Evolutionary conservation across 2,329 filamentous ascomycete species (phyloP).

Genomic region (Diplocarpon mali): DNA sequence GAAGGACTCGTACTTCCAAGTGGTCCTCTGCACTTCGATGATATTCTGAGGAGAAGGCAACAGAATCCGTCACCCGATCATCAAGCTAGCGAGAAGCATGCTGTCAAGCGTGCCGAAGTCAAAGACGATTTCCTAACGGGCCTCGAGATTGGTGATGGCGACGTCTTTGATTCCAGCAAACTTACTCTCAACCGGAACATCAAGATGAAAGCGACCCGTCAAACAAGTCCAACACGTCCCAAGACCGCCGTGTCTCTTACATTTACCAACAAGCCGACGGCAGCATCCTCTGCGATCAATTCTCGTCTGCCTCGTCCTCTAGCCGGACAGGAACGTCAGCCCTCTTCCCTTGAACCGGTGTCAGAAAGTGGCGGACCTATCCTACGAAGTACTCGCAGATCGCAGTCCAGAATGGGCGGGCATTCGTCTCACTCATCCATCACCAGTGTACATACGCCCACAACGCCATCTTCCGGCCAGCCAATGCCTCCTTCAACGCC

Average conservation of each 20-base stretch:
- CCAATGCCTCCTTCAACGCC: slow-evolving; percentile 48
- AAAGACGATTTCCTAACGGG: slow-evolving; percentile 75
- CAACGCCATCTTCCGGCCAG: slow-evolving; percentile 43
- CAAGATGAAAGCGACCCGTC: slow-evolving; percentile 65
- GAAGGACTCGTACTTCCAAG: slow-evolving; percentile 79
- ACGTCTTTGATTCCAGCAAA: slow-evolving; percentile 71
- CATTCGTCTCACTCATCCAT: slow-evolving; percentile 61
- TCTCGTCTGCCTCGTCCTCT: slow-evolving; percentile 75
- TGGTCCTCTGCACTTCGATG: slow-evolving; percentile 72
- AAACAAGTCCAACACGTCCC: slow-evolving; percentile 58
- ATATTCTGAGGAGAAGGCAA: slow-evolving; percentile 64
- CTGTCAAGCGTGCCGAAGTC: slow-evolving; percentile 19
- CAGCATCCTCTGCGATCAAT: slow-evolving; percentile 28
- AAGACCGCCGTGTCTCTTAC: slow-evolving; percentile 76
- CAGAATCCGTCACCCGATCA: slow-evolving; percentile 46
- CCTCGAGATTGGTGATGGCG: slow-evolving; percentile 75
- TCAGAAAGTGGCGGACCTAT: slow-evolving; percentile 77
- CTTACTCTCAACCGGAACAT: slow-evolving; percentile 84
- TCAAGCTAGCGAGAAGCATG: slow-evolving; percentile 31
- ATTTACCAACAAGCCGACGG: slow-evolving; percentile 69
- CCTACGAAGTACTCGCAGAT: slow-evolving; percentile 45
- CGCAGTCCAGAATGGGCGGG: slow-evolving; percentile 55
- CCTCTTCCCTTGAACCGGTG: slow-evolving; percentile 78
- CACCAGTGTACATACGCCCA: slow-evolving; percentile 50
- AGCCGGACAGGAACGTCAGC: slow-evolving; percentile 54